A percentile compares a stretch with the other conserved stretches of the same genome.
Evolutionary conservation across 441 rosid species (phyloP).

Genomic region (Breynia disticha): DNA sequence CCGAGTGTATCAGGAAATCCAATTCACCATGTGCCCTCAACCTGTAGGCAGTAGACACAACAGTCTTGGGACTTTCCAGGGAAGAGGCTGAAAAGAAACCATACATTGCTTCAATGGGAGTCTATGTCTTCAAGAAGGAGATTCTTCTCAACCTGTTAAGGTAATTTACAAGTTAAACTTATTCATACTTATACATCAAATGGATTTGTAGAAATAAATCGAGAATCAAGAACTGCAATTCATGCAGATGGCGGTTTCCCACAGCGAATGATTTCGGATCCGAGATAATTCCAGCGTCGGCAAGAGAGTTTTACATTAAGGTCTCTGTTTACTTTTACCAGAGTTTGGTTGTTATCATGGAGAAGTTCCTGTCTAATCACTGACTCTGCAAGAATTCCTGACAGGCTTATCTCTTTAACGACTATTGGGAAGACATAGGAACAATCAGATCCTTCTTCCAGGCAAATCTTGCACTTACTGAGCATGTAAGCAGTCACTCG

Average conservation of each 20-base stretch:
- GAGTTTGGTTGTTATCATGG: background rate
- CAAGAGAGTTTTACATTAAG: slow-evolving; percentile 58
- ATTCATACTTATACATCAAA: background rate
- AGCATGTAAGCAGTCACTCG: slow-evolving; percentile 76
- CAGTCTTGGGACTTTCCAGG: slow-evolving; percentile 70
- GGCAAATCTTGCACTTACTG: slow-evolving; percentile 87
- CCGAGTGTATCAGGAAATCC: no score
- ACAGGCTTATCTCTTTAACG: slow-evolving; percentile 90
- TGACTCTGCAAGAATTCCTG: slow-evolving; percentile 4
- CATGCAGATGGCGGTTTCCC: slow-evolving; percentile 88
- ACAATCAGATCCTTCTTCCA: slow-evolving; percentile 90
- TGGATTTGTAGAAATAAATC: background rate
- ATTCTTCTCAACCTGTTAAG: slow-evolving; percentile 79
- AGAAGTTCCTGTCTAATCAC: background rate
- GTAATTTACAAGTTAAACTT: slow-evolving; percentile 20
- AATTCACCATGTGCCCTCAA: no score
- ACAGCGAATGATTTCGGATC: slow-evolving; percentile 82
- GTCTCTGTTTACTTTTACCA: slow-evolving; percentile 15
- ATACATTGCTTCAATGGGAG: slow-evolving; percentile 97
- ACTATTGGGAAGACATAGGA: slow-evolving; percentile 95
- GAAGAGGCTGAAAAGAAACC: slow-evolving; percentile 81
- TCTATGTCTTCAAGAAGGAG: slow-evolving; percentile 88
- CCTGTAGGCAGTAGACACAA: slow-evolving; percentile 78
- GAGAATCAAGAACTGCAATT: background rate
- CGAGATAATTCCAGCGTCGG: slow-evolving; percentile 90